A percentile compares a stretch with the other conserved stretches of the same genome.
Evolutionary conservation across 495 filamentous ascomycete genomes (phyloP).

Genomic region (Baudoinia panamericana): DNA sequence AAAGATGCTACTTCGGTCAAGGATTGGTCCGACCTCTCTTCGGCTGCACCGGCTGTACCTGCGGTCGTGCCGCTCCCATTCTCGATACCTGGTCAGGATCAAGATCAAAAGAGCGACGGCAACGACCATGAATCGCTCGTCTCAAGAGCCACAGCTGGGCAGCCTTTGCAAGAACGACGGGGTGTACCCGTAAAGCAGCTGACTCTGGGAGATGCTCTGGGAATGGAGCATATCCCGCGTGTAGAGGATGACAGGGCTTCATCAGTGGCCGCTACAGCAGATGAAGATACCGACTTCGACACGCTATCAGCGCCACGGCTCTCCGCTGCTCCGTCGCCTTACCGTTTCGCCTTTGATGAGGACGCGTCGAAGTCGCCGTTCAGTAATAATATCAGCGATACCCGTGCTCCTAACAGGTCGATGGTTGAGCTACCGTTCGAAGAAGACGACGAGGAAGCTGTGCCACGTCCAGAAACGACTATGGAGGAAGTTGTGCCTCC

Average conservation of each 20-base stretch:
- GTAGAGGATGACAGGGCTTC: conserved; percentile 28
- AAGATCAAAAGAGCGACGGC: not conserved
- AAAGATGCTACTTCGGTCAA: too few relatives aligned
- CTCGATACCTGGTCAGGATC: conserved; percentile 1
- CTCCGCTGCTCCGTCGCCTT: not conserved
- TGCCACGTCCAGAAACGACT: conserved; percentile 3
- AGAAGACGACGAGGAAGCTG: conserved; percentile 17
- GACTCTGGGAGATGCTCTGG: conserved; percentile 1
- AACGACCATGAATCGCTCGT: conserved; percentile 1
- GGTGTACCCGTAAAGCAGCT: conserved; percentile 7
- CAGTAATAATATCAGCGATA: not conserved
- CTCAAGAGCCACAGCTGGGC: not conserved
- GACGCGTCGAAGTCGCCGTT: not conserved
- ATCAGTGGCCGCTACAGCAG: conserved; percentile 29
- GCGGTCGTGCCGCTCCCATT: conserved; percentile 33
- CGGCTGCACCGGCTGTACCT: too few relatives aligned
- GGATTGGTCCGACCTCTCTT: not conserved
- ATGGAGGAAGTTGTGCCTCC: not conserved
- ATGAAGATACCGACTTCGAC: conserved; percentile 23
- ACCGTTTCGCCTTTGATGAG: not conserved
- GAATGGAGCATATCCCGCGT: conserved; percentile 24
- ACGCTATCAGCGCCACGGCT: not conserved
- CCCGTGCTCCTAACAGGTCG: not conserved
- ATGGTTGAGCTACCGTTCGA: conserved; percentile 7
- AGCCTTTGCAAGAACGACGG: not conserved